Conservation (phyloP, 78 protist species). For the Dictyostelium purpureum region DNA sequence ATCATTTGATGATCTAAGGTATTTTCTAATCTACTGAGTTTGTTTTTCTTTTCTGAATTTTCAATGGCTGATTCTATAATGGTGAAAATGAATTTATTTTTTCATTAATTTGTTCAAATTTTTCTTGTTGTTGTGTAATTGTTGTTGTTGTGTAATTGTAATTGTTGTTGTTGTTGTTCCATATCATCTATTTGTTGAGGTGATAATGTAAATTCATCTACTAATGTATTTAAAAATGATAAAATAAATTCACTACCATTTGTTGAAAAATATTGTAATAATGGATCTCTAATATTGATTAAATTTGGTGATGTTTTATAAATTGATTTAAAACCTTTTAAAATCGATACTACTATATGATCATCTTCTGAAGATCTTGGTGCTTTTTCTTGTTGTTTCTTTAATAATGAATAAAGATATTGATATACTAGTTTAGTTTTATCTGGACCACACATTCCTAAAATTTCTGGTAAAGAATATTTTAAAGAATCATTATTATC, state of each 20-base stretch:
- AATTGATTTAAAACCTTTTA: slow-evolving; percentile 43
- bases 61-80: too few species aligned
- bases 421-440: slow-evolving; percentile 13
- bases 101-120: too few species aligned
- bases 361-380: neutral
- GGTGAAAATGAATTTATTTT: too few species aligned
- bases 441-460: slow-evolving; percentile 60
- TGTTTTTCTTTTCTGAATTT: too few species aligned
- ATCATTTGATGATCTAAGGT: too few species aligned
- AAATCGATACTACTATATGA: slow-evolving; percentile 36
- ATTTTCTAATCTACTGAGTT: too few species aligned
- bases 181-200: too few species aligned
- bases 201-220: slow-evolving; percentile 26
- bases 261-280: neutral
- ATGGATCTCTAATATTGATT: neutral
- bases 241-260: slow-evolving; percentile 24
- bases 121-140: neutral
- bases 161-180: too few species aligned
- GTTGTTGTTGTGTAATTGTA: neutral
- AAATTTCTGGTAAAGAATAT: slow-evolving; percentile 39
- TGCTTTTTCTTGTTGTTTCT: neutral
- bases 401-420: neutral
- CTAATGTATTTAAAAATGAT: slow-evolving; percentile 30
- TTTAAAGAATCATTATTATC: neutral
- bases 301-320: slow-evolving; percentile 37